Evolutionary conservation across 1,284 basidiomycete genomes (phyloP), one percentile per base, ranked within the genome.

Genomic region (Pisolithus thermaeus): DNA sequence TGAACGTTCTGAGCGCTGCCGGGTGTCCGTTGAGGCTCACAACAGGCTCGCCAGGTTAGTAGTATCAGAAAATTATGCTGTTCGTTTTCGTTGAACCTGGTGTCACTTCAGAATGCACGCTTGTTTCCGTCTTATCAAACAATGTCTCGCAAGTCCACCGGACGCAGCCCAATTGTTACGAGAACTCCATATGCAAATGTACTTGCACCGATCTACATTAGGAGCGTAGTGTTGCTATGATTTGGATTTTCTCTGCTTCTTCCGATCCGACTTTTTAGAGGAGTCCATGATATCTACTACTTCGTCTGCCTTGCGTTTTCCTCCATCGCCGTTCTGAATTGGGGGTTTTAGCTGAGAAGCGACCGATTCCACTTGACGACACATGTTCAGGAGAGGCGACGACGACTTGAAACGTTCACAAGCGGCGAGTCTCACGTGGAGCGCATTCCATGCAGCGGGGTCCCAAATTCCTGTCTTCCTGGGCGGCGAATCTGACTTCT

Each of bases 1-100:
- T 11, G 63, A 72, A 46, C 76, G 76, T 36, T 80, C 87, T 1
- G 67, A 74, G 23, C 67, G 69, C n/a, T 79, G 92, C 72, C 81
- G 81, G 57, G 58, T 56, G 16, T 59, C 71, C 28, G 78, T 84
- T 16, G 73, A 80, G 56, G 65, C 69, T 27, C 76, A 83, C 16
- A 70, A 73, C 32, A 75, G 60, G 54, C 68, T 71, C 39, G 84
- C 80, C 50, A 76, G 65, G 84, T 82, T 53, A 52, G 73, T 64
- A 9, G n/a, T 20, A 22, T 16, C 25, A 23, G 7, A 7, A 36
- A 5, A 1, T 23, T 2, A 7, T 37, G 16, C 41, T 8, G 18
- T 25, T 43, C 27, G 27, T 12, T 12, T 44, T 4, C n/a, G 30
- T 42, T 4, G 28, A 50, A 16, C 39, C 20, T 11, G 4, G 7